Conservation (phyloP, 108 stramenopile species). For the Nannochloropsis oceanica region DNA sequence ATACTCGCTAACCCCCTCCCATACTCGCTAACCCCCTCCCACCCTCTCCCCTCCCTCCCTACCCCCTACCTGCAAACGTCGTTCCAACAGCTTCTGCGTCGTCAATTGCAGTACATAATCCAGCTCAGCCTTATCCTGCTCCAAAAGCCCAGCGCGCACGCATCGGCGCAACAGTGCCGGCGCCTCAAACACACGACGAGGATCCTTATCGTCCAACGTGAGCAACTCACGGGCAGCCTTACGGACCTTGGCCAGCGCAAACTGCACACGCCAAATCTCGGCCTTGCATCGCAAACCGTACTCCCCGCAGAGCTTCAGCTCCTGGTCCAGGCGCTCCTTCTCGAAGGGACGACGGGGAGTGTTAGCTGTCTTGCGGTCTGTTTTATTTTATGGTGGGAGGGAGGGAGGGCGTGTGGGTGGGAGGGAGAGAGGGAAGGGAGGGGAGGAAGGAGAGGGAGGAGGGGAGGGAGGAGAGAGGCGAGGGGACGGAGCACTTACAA, state of each 20-base stretch:
- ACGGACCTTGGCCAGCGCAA: slow-evolving; percentile 95
- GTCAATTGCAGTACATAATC: slow-evolving; percentile 94
- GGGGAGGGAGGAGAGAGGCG: neutral
- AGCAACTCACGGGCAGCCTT: slow-evolving; percentile 93
- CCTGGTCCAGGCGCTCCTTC: slow-evolving; percentile 97
- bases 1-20: no score
- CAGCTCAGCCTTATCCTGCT: slow-evolving; percentile 87
- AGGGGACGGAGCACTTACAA: neutral
- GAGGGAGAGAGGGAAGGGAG: neutral
- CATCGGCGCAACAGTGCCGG: slow-evolving; percentile 93
- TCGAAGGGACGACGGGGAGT: slow-evolving; percentile 99
- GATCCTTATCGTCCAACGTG: slow-evolving; percentile 88
- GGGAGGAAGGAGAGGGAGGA: neutral
- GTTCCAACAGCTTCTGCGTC: slow-evolving; percentile 93
- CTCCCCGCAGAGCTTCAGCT: slow-evolving; percentile 93
- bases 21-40: neutral
- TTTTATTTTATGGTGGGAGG: neutral
- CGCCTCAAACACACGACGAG: slow-evolving; percentile 97
- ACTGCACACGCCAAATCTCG: slow-evolving; percentile 99
- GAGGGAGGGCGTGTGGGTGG: neutral
- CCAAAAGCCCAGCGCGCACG: slow-evolving; percentile 86
- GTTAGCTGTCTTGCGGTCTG: slow-evolving; percentile 82
- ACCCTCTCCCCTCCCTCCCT: no score
- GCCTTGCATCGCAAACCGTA: slow-evolving; percentile 99
- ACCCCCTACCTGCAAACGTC: slow-evolving; percentile 89